Conservation (phyloP, 2,329 filamentous ascomycete genomes). For the Penicillium fuscoglaucum region DNA sequence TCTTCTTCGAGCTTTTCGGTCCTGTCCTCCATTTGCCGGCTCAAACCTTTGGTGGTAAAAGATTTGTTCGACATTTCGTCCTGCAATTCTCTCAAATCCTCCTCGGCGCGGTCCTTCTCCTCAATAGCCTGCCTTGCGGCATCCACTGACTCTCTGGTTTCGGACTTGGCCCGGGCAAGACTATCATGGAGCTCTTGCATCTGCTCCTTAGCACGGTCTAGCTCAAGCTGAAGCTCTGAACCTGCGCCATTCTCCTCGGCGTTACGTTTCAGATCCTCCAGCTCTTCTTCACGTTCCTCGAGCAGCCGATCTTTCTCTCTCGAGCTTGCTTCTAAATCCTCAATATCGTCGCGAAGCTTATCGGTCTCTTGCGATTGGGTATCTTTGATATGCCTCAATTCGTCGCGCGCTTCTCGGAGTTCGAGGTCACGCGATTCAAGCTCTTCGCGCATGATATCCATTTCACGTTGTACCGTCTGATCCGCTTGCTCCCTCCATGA, state of each 20-base stretch:
- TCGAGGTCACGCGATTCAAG: conserved; percentile 50
- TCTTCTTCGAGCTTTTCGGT: conserved; percentile 66
- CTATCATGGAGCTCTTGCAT: conserved; percentile 47
- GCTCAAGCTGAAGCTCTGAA: conserved; percentile 52
- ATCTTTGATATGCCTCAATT: conserved; percentile 58
- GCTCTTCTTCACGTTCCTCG: conserved; percentile 71
- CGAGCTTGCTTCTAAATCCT: conserved; percentile 72
- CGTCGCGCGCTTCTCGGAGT: conserved; percentile 47
- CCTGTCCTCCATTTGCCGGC: conserved; percentile 73
- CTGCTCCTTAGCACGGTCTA: conserved; percentile 47
- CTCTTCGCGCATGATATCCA: conserved; percentile 53
- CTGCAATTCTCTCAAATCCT: conserved; percentile 63
- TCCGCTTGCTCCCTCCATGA: conserved; percentile 74
- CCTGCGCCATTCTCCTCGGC: conserved; percentile 45
- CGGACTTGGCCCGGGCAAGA: conserved; percentile 40
- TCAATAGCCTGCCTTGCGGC: conserved; percentile 52
- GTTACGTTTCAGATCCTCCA: conserved; percentile 52
- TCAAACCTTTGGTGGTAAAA: conserved; percentile 70
- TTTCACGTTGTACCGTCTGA: conserved; percentile 65
- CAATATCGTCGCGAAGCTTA: conserved; percentile 70
- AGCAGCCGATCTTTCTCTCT: conserved; percentile 73
- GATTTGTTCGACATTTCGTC: conserved; percentile 80
- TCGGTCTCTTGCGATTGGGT: conserved; percentile 60
- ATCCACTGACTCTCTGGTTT: conserved; percentile 47
- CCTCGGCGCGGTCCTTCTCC: conserved; percentile 52